A percentile compares a stretch with the other conserved stretches of the same genome.
Evolutionary conservation across 306 rosid genomes (phyloP).

Genomic region (Quercus parvula): DNA sequence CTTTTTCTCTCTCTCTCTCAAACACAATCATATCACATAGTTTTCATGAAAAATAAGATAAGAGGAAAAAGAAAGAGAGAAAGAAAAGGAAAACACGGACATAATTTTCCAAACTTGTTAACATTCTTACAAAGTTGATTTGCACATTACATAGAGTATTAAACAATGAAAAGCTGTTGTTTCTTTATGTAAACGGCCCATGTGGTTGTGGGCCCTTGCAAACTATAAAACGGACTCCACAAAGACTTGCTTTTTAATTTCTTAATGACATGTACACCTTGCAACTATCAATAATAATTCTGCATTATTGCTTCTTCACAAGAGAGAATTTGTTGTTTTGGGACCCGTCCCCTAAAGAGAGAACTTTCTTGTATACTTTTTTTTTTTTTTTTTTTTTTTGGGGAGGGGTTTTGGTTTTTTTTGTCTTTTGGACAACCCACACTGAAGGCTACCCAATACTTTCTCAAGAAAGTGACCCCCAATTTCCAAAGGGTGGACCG

Average conservation of each 20-base stretch:
- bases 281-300: slow-evolving; percentile 58
- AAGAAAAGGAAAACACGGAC: neutral
- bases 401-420: neutral
- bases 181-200: slow-evolving; percentile 64
- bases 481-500: slow-evolving; percentile 2
- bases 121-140: slow-evolving; percentile 38
- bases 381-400: slow-evolving; percentile 10
- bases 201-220: slow-evolving; percentile 73
- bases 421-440: slow-evolving; percentile 38
- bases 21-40: too few relatives aligned
- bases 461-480: slow-evolving; percentile 31
- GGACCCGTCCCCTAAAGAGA: slow-evolving; percentile 66
- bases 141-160: slow-evolving; percentile 19
- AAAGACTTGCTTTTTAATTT: slow-evolving; percentile 57
- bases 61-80: too few relatives aligned
- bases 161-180: slow-evolving; percentile 20
- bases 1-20: neutral
- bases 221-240: slow-evolving; percentile 70
- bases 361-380: slow-evolving; percentile 59
- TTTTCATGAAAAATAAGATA: too few relatives aligned
- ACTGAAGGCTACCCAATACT: slow-evolving; percentile 34
- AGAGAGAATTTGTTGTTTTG: slow-evolving; percentile 59
- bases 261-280: slow-evolving; percentile 70
- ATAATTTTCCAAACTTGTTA: slow-evolving; percentile 17
- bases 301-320: slow-evolving; percentile 85